A percentile compares a stretch with the other conserved stretches of the same genome.
Evolutionary conservation across 2,329 filamentous ascomycete genomes (phyloP).

Genomic region (Colletotrichum cordylinicola): DNA sequence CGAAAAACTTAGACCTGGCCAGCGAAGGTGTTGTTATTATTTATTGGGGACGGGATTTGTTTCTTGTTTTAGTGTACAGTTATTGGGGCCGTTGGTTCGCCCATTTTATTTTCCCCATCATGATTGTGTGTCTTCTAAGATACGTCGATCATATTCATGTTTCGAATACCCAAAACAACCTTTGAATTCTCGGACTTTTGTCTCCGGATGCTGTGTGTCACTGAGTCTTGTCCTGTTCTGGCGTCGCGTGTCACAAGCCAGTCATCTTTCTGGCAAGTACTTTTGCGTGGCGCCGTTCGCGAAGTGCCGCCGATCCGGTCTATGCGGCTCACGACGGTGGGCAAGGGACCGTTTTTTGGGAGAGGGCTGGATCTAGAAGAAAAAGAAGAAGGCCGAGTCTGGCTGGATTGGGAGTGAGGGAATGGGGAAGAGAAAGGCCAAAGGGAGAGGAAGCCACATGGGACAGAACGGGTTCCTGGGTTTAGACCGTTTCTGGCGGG

Average conservation of each 20-base stretch:
- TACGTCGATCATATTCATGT: neutral
- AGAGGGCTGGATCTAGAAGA: neutral
- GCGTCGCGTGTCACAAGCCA: neutral
- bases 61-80: neutral
- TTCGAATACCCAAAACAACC: neutral
- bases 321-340: neutral
- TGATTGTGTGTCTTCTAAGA: neutral
- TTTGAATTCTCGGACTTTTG: neutral
- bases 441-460: neutral
- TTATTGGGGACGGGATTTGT: neutral
- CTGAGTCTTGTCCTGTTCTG: neutral
- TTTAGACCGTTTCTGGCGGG: neutral
- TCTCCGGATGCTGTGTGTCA: neutral
- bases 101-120: neutral
- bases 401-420: neutral
- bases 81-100: neutral
- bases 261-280: neutral
- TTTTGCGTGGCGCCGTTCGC: neutral
- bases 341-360: neutral
- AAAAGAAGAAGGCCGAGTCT: neutral
- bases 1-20: conserved; percentile 9
- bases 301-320: neutral
- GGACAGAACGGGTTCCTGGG: neutral
- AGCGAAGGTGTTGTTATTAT: conserved; percentile 9
- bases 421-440: neutral